Evolutionary conservation across 176 grass and related monocot species (phyloP).

Genomic region (Canna indica): DNA sequence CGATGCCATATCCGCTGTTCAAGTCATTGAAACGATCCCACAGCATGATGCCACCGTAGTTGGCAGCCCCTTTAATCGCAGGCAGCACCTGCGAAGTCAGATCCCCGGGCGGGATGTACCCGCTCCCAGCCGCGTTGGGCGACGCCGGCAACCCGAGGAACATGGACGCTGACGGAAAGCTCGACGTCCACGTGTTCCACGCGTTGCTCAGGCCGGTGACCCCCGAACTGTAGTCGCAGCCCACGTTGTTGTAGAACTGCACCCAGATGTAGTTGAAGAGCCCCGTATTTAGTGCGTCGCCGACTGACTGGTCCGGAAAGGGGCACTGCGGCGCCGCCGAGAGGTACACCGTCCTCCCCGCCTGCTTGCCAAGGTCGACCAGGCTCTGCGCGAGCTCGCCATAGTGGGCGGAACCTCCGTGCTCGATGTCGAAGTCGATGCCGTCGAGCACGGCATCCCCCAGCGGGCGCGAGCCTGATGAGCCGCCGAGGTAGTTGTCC

Average conservation of each 20-base stretch:
- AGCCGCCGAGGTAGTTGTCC: conserved; percentile 55
- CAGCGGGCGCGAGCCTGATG: conserved; percentile 38
- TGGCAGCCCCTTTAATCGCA: conserved; percentile 33
- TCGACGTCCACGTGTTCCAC: conserved; percentile 57
- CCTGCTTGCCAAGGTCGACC: conserved; percentile 29
- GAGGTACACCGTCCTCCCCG: conserved; percentile 35
- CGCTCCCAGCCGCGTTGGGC: conserved; percentile 24
- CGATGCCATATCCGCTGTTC: conserved; percentile 31
- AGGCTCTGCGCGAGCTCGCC: conserved; percentile 42
- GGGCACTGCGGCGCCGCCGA: conserved; percentile 74
- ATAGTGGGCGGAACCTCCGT: conserved; percentile 41
- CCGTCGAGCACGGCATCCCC: conserved; percentile 55
- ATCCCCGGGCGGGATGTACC: conserved; percentile 35
- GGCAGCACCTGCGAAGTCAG: conserved; percentile 48
- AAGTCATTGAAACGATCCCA: background rate
- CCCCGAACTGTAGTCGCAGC: conserved; percentile 32
- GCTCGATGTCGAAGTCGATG: conserved; percentile 77
- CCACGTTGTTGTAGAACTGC: conserved; percentile 69
- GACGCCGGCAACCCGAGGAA: conserved; percentile 59
- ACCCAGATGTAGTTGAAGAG: conserved; percentile 65
- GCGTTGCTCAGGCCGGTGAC: conserved; percentile 31
- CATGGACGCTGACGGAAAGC: conserved; percentile 34
- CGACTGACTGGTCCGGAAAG: conserved; percentile 43
- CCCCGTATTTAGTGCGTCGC: conserved; percentile 36
- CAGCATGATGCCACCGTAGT: conserved; percentile 14